phyloP scores from a whole-genome alignment of 2,329 filamentous ascomycete species.

The Arthrobotrys sinensis region DNA sequence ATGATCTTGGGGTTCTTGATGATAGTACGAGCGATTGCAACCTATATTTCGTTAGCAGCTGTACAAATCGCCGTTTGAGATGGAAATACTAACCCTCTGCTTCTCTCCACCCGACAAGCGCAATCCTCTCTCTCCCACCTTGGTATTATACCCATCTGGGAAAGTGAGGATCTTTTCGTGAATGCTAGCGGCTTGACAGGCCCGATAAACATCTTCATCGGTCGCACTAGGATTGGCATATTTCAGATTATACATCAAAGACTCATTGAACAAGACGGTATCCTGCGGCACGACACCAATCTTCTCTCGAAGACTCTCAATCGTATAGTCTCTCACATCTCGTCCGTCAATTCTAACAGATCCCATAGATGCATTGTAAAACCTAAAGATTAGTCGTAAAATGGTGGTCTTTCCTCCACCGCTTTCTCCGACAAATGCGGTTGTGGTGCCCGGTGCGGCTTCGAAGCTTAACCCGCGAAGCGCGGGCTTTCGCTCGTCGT shows the following conservation, averaged over 20 bases:
- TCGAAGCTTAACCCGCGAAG: constrained; percentile 87
- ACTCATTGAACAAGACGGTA: constrained; percentile 94
- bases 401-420: constrained; percentile 97
- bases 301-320: constrained; percentile 89
- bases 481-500: constrained; percentile 87
- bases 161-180: constrained; percentile 93
- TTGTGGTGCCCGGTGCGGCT: constrained; percentile 90
- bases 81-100: constrained; percentile 73
- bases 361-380: constrained; percentile 88
- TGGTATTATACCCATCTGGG: constrained; percentile 88
- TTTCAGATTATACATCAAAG: constrained; percentile 92
- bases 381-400: constrained; percentile 94
- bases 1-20: constrained; percentile 93
- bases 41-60: constrained; percentile 65
- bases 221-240: constrained; percentile 87
- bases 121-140: constrained; percentile 90
- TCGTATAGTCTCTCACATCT: constrained; percentile 87
- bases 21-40: constrained; percentile 93
- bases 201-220: constrained; percentile 84
- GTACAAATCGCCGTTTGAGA: background rate
- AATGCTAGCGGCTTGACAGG: constrained; percentile 88
- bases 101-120: constrained; percentile 92
- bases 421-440: constrained; percentile 94
- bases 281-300: constrained; percentile 98
- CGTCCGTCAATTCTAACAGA: constrained; percentile 86